Conservation (phyloP, 768 basidiomycete species). For the Lentinus brumalis region DNA sequence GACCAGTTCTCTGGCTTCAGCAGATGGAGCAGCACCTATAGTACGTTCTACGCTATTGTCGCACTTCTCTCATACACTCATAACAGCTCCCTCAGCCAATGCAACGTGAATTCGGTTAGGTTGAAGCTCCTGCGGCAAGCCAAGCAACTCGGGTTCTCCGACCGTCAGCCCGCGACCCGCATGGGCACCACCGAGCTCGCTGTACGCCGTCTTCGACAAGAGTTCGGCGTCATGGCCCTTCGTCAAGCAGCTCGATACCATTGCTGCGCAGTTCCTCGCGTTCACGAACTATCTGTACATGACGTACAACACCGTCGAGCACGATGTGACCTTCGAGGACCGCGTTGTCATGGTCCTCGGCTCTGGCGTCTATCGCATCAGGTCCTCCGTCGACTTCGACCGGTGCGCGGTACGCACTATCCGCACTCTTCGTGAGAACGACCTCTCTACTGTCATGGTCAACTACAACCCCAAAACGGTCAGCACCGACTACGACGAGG, state of each 20-base stretch:
- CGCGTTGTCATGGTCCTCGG: conserved; percentile 96
- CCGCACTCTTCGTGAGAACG: conserved; percentile 92
- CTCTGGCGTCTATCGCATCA: conserved; percentile 97
- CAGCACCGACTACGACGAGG: conserved; percentile 98
- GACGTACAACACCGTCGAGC: conserved; percentile 95
- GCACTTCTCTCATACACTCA: too few species aligned
- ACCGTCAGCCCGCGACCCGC: conserved; percentile 81
- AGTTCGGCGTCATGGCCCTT: conserved; percentile 81
- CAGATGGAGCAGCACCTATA: conserved; percentile 78
- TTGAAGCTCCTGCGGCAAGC: conserved; percentile 69
- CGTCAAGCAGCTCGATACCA: conserved; percentile 98
- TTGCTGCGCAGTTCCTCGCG: conserved; percentile 98
- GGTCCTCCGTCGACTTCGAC: conserved; percentile 99
- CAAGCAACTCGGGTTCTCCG: conserved; percentile 96
- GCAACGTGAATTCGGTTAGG: conserved; percentile 65
- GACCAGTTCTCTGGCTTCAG: conserved; percentile 94
- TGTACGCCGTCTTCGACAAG: conserved; percentile 86
- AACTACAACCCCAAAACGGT: conserved; percentile 99
- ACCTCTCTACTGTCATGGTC: conserved; percentile 96
- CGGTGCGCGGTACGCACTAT: conserved; percentile 99
- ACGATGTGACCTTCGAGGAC: conserved; percentile 88
- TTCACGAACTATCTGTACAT: conserved; percentile 99
- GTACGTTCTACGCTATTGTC: conserved; percentile 46
- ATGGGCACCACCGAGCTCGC: conserved; percentile 92
- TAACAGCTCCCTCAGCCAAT: conserved; percentile 44